Base-by-base conservation (phyloP, 371 early-diverging fungal species). In the Cokeromyces recurvatus region DNA sequence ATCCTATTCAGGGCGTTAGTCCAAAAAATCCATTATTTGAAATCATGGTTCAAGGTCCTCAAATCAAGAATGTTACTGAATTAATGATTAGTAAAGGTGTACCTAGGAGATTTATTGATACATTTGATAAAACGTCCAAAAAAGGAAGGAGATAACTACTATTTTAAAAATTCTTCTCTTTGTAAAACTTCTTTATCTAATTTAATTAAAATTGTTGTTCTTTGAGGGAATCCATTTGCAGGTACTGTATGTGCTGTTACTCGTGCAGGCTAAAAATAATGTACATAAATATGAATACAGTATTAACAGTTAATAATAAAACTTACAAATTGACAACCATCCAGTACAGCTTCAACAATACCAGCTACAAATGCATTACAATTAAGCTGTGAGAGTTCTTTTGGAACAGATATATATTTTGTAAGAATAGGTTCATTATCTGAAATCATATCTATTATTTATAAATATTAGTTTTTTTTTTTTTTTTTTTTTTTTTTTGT, bases 291-390 rank as follows among this genome's bases (percentile, higher is more conserved):
- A 19, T 17, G 19, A 44, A 32, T 22, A 27, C 1, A 38, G 1
- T 14, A 32, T 31, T 31, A 15, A 4, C 22, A 31, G 31, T 23
- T 48, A 36, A 27, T 35, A 4, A 45, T 6, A 40, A 12, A 4
- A 76, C 88, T 75, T 81, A 93, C 95, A 63, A 95, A 95, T 64
- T 91, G 91, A 51, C 86, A 84, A 29, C 91, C 90, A 55, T 90
- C 90, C 50, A 94, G 71, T 6, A 94, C 82, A 1, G 95, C 95
- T 66, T 97, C 98, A 0, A 97, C 89, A 44, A 97, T 84, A 4
- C 98, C 98, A 37, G 95, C 95, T 39, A 94, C 74, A 63, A 95
- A 95, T 3, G 97, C 95, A 34, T 92, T 89, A 17, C 91, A 89
- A 64, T 91, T 94, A 15, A 97, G 81, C 36, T 87, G 85, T 20